Evolutionary conservation across 1,284 basidiomycete genomes (phyloP), one percentile per base, ranked within the genome.

Genomic region (Ganoderma resinaceum): DNA sequence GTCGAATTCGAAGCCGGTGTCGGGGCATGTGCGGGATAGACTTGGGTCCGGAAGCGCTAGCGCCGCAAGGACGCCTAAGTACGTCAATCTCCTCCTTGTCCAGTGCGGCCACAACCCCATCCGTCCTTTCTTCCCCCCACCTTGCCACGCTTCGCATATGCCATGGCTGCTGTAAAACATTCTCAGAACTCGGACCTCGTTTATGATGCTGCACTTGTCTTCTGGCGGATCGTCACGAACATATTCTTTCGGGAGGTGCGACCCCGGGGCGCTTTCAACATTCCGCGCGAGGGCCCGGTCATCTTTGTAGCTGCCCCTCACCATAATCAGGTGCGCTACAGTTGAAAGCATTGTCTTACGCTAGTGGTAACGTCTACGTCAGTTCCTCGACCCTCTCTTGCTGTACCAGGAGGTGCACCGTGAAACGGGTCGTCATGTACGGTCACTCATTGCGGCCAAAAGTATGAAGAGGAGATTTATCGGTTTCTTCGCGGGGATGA

Each of bases 161-260:
- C 23, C 61, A 68, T 70, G 69, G 64, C 55, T 31, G 43, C 63
- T 65, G 67, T 67, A 66, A 65, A 70, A 68, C 66, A 62, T 33
- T 53, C 61, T 11, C 52, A 37, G 52, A 61, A 66, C 43, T 67
- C 72, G 7, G 78, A 79, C 71, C 55, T 83, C 57, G 75, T 81
- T 69, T 94, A 94, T 76, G 89, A 93, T 75, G 82, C 84, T 58
- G 87, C 87, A 23, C 86, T 95, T 78, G 76, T 91, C 49, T 92
- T 95, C 80, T 94, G 94, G 94, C 85, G 92, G 68, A 84, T 91
- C 29, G 88, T 99, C 70, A 95, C 95, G 76, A 95, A 95, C 81
- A 92, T 99, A 75, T 99, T 99, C 87, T 99, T 99, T 85, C 87
- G 98, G 70, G 97, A 99, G 83, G 93, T 99, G 76, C 88, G 97